Evolutionary conservation across 2,329 filamentous ascomycete species (phyloP), one percentile per base, ranked within the genome.

Genomic region (Cladophialophora psammophila): DNA sequence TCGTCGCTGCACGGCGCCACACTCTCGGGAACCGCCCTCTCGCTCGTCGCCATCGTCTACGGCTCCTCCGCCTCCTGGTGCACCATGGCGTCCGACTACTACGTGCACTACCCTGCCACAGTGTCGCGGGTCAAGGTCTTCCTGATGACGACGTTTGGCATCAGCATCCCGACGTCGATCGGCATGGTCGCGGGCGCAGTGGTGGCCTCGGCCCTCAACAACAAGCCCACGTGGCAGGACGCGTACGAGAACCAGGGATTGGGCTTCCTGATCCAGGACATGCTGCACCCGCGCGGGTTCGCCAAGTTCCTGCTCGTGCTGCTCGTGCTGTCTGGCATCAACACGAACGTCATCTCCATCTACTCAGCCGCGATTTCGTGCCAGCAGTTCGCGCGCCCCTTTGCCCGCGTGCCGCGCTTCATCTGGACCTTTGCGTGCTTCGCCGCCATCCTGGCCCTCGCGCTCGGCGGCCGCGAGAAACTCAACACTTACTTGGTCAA

Each of bases 391-490:
- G 76, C 81, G 0, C 79, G 78, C 6, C 81, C 81, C 0, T 79
- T 81, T 20, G 76, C 77, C 7, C 74, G 76, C 13, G 74, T 85
- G 3, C 83, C 83, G 8, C 81, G 83, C 36, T 80, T 82, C 70
- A 63, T 85, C 68, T 85, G 82, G 82, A 83, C 82, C 0, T 63
- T 81, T 5, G 60, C 84, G 36, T 80, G 79, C 72, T 84, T 84
- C 69, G 77, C 76, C 18, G 78, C 76, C 60, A 81, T 84, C 65
- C 75, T 85, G 18, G 74, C 78, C 15, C 75, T 86, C 5, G 81
- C 79, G 3, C 76, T 85, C 31, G 77, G 74, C n/a, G 78, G 78
- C 18, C 75, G 77, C 20, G 76, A 84, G 60, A 70, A 83, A 65
- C 78, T 85, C 8, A 76, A 81, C 55, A 74, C 71, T 1, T 80